Evolutionary conservation across 257 asterid genomes (phyloP), one percentile per base, ranked within the genome.

Genomic region (Lantana camara): DNA sequence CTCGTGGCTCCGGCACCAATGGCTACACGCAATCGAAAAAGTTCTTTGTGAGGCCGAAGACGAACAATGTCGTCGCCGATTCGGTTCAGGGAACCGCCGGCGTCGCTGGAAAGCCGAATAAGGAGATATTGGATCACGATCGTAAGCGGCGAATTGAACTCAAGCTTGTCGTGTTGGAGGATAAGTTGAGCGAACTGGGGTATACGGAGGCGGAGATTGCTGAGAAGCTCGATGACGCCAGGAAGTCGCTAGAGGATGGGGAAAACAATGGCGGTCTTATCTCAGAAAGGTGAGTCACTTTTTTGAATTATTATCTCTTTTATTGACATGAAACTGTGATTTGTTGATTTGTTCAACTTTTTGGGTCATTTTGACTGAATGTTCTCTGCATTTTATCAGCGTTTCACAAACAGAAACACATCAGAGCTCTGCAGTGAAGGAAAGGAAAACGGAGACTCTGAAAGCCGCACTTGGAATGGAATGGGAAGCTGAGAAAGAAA

Each of bases 1-100:
- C 98, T 41, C 81, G 98, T 17, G 97, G 97, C 16, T 93, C 98
- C 35, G 97, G 98, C 54, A 93, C 97, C 20, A 90, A 90, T 64
- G 98, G 98, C 3, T 73, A 93, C 80, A 74, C 87, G 53, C 97
- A 93, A 38, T 45, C 92, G 19, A 93, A 93, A 78, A 82, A 70
- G 78, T 90, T 90, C 77, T 82, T 87, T 55, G 79, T 90, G 22
- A 76, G 46, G 80, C 75, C 85, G 19, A 83, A 71, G 73, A 67
- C 88, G 24, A 79, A 83, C 71, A 84, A 77, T 32, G 89, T 83
- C 51, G 20, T 72, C 63, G 79, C 80, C 48, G 90, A 82, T 30
- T 62, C 85, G 30, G 94, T 73, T 13, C 79, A 90, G 42, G 99
- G 99, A 15, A 84, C 82, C 8, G 96, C 86, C 1, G 99, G 96